Conservation (phyloP, 129 eudicot species). For the Rutidosis leptorrhynchoides region DNA sequence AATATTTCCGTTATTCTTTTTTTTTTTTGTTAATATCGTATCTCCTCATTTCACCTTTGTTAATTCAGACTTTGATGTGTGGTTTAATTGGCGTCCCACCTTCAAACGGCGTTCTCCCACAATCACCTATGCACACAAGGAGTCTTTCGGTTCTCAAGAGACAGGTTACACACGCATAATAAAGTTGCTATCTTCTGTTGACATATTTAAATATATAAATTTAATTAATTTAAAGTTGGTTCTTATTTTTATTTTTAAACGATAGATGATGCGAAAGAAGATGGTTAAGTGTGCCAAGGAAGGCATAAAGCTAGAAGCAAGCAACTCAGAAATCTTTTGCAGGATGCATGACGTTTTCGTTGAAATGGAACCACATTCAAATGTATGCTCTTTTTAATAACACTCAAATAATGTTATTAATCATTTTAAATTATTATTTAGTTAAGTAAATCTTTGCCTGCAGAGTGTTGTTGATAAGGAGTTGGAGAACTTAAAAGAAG, state of each 20-base stretch:
- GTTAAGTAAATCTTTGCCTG: conserved; percentile 12
- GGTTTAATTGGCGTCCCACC: conserved; percentile 94
- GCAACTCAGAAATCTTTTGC: conserved; percentile 71
- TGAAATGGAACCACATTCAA: conserved; percentile 73
- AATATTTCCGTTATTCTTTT: not conserved
- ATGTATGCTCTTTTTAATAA: conserved; percentile 35
- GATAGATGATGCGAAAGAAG: conserved; percentile 70
- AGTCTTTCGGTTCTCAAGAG: conserved; percentile 76
- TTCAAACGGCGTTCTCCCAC: conserved; percentile 90
- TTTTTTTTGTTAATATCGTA: not conserved
- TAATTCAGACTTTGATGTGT: conserved; percentile 73
- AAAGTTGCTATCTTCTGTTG: not conserved
- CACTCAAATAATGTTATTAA: not conserved
- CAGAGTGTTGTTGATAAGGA: conserved; percentile 52
- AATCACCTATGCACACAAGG: conserved; percentile 90
- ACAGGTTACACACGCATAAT: conserved; percentile 50
- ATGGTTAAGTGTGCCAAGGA: conserved; percentile 82
- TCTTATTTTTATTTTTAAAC: not conserved
- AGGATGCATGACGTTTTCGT: conserved; percentile 79
- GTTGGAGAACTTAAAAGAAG: conserved; percentile 53
- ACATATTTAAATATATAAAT: not conserved
- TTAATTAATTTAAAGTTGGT: conserved; percentile 8
- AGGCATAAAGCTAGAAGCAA: conserved; percentile 61
- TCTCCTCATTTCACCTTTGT: not conserved
- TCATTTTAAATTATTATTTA: not conserved